These are phyloP conservation scores for Vigna unguiculata DNA, from an alignment of 306 rosid species.

Conservation along the genomic window DNA sequence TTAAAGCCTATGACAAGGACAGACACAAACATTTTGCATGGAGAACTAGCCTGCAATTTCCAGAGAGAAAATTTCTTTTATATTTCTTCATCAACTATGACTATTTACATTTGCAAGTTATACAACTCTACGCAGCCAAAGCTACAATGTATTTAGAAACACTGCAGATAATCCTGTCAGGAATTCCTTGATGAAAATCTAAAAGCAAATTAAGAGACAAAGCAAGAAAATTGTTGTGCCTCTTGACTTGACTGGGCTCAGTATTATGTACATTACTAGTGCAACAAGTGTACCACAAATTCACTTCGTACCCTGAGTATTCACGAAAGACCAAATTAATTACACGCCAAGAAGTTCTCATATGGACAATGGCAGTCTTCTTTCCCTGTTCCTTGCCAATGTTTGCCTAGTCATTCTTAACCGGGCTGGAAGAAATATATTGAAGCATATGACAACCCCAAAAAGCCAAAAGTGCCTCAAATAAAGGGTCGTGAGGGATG, in stretches of 20 bases:
- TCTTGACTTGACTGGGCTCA: conserved; percentile 37
- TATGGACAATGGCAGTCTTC: conserved; percentile 58
- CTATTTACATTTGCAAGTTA: conserved; percentile 30
- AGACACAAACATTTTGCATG: not conserved
- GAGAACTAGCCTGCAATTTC: conserved; percentile 24
- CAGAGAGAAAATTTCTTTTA: not conserved
- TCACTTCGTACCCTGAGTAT: no score
- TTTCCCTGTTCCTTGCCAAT: conserved; percentile 54
- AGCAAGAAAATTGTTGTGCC: not conserved
- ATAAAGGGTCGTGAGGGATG: conserved; percentile 49
- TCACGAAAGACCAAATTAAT: conserved; percentile 39
- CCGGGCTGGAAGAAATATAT: conserved; percentile 46
- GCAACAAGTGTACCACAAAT: conserved; percentile 37
- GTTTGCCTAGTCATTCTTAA: conserved; percentile 50
- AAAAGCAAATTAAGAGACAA: conserved; percentile 23
- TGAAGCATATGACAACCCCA: conserved; percentile 43
- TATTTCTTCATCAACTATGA: conserved; percentile 27
- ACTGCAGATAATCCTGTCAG: conserved; percentile 5
- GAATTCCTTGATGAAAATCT: conserved; percentile 27
- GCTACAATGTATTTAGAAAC: not conserved
- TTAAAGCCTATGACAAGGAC: conserved; percentile 21
- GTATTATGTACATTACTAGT: conserved; percentile 34
- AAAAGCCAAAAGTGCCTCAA: conserved; percentile 49
- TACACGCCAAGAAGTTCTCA: conserved; percentile 37
- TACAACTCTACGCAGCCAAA: conserved; percentile 23